Percentiles rank a stretch among this genome's conserved stretches.
Conservation (phyloP, 257 asterid genomes). For the Rubia yunnanensis region DNA sequence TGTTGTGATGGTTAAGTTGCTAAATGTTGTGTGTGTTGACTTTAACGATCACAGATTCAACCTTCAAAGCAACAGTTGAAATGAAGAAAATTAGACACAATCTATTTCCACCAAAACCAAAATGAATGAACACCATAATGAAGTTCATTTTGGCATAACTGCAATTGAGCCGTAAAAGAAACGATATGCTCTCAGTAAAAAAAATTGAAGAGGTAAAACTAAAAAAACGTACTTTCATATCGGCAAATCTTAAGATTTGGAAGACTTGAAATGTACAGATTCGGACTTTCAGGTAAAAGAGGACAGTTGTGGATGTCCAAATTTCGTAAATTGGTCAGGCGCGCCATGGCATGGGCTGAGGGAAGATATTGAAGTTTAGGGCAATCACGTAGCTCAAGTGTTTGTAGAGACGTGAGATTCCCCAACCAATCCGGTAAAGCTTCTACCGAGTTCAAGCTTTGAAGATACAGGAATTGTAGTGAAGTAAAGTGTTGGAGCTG, state of each 20-base stretch:
- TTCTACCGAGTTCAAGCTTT: constrained; percentile 7
- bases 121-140: too few relatives aligned
- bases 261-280: neutral
- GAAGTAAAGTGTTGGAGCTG: constrained; percentile 16
- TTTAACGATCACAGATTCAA: too few relatives aligned
- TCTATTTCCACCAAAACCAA: too few relatives aligned
- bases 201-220: too few relatives aligned
- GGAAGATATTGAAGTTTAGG: constrained; percentile 9
- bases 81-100: too few relatives aligned
- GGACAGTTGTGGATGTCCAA: neutral
- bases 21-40: too few relatives aligned
- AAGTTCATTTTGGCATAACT: too few relatives aligned
- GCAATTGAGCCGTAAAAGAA: too few relatives aligned
- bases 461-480: rapidly evolving
- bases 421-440: constrained; percentile 22
- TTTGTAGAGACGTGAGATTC: constrained; percentile 8
- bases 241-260: neutral
- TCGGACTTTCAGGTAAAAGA: neutral
- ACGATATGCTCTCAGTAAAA: too few relatives aligned
- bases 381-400: neutral
- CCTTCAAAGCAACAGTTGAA: too few relatives aligned
- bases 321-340: neutral
- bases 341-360: constrained; percentile 12
- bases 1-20: too few relatives aligned
- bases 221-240: neutral